These are phyloP conservation scores for Metschnikowia lachancei DNA, from an alignment of 805 yeast genomes.

Conservation along the genomic window DNA sequence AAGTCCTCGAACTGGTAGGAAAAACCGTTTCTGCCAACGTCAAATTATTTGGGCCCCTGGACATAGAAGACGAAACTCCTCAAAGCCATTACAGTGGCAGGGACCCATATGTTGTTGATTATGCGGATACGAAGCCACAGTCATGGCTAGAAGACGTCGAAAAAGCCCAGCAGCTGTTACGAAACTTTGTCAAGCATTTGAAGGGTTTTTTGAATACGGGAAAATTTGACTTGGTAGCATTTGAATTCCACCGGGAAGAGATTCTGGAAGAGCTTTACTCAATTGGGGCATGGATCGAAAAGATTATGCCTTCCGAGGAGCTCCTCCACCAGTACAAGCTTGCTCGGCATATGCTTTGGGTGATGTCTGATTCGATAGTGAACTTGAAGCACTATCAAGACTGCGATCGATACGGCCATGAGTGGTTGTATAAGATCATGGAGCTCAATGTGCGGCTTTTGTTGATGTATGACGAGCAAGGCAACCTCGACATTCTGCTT, in stretches of 20 bases:
- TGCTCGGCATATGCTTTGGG: neutral
- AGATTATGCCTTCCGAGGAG: neutral
- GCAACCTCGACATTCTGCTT: neutral
- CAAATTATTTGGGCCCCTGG: no score
- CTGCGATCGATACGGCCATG: neutral
- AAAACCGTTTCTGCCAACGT: no score
- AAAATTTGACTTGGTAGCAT: neutral
- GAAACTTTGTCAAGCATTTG: neutral
- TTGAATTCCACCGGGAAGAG: neutral
- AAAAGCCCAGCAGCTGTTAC: neutral
- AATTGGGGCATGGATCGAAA: neutral
- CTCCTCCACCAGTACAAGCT: neutral
- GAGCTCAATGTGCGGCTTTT: neutral
- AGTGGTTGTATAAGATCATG: neutral
- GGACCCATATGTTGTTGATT: neutral
- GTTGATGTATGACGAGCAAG: neutral
- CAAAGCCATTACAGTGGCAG: no score
- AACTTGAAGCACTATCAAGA: neutral
- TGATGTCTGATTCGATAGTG: neutral
- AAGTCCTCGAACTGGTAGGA: no score
- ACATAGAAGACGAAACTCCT: neutral
- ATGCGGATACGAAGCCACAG: neutral
- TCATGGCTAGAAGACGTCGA: neutral
- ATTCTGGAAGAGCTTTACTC: neutral
- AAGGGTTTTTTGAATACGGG: neutral